Evolutionary conservation across 306 rosid genomes (phyloP), one percentile per base, ranked within the genome.

Genomic region (Quercus alba): DNA sequence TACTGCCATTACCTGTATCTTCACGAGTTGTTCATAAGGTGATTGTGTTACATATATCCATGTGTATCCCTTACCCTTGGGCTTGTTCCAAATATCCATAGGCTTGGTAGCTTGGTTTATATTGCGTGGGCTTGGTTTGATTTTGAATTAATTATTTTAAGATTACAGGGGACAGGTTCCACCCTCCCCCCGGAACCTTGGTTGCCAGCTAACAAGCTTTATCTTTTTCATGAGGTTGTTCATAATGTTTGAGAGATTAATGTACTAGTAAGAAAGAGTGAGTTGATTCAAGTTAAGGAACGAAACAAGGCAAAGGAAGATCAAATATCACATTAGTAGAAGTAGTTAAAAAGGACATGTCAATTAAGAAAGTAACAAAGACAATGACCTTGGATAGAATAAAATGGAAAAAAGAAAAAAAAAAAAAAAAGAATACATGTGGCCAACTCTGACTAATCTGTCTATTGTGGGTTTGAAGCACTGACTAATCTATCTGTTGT

Each of bases 1-100:
- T 93, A 82, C 85, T 94, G 83, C 97, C 97, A n/a, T 79, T 92
- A 76, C 97, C 97, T 19, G 80, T 79, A 54, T 75, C 92, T 78
- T 83, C 91, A 35, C 85, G 76, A 56, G 81, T 82, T 56, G 78
- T 57, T 76, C 86, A 85, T 68, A 88, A 84, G 94, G 98, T 89
- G 73, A 67, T 66, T 57, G 51, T 23, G 31, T 25, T 66, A 38
- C 26, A n/a, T 70, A 5, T 44, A 6, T 74, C 72, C 15, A 5
- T 52, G 35, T 56, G 51, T 6, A 6, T 15, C 49, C 35, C 0
- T 67, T 35, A 67, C 51, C n/a, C 5, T 2, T 8, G 72, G 54
- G 72, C n/a, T 56, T 58, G 49, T 56, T 70, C 41, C 70, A 63
- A 63, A 26, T 26, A 62, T 13, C 41, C 11, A 63, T 63, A 33